Evolutionary conservation across 352 stramenopile species (phyloP), one percentile per base, ranked within the genome.

Genomic region (Pythium chondricola): DNA sequence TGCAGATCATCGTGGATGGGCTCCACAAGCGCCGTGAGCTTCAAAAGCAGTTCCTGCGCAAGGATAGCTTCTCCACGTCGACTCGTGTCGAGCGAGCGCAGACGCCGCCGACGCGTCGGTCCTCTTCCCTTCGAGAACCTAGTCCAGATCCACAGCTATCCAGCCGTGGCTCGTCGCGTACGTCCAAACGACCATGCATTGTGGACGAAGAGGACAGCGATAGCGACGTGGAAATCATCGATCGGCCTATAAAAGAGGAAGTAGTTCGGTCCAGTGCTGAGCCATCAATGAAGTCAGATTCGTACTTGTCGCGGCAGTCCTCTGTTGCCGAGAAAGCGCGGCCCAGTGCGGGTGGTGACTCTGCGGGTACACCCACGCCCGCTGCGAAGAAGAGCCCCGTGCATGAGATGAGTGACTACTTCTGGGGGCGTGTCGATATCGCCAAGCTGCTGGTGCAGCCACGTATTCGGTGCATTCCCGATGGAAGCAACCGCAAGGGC

Each of bases 391-490:
- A 35, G 14, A 21, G 60, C 5, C 58, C 63, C 1, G 61, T 79
- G 26, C 50, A 72, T 8, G 56, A 65, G 16, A 74, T 76, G 61
- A 75, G 69, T 3, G 82, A 93, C 50, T 42, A 85, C 39, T 92
- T 94, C 49, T 92, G 80, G 80, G 73, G 77, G 24, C 80, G 74
- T 25, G 74, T 74, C 7, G 55, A 66, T 11, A 71, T 64, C 4
- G 63, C 74, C 17, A 90, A 94, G 52, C 55, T 92, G 30, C 56
- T 94, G 26, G 65, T 69, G 21, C 81, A 89, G 42, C 66, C 84
- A 26, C 73, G 74, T 17, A 80, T 82, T 31, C 66, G 61, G 14
- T 64, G 69, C 14, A 65, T 92, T 38, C 67, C 74, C 0, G 83
- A 94, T 48, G 71, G 67, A 10, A 83, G 77, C 40, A 44, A 43